These are phyloP conservation scores for Dimargaris xerosporica DNA, from an alignment of 192 early-diverging fungal genomes.

Conservation along the genomic window DNA sequence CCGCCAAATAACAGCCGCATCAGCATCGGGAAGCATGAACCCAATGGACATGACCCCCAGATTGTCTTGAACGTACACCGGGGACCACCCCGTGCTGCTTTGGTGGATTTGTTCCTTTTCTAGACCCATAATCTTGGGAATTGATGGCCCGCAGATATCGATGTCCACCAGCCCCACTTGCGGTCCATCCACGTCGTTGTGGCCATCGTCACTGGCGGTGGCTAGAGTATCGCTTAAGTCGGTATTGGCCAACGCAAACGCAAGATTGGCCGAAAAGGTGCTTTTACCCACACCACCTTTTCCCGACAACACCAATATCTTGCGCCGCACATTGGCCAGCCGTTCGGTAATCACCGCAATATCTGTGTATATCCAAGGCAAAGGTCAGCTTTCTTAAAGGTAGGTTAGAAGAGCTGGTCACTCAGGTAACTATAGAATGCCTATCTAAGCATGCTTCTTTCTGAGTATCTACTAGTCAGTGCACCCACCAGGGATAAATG, in stretches of 20 bases:
- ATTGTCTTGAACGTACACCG: slow-evolving; percentile 57
- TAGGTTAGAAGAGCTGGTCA: not conserved
- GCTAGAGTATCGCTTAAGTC: too few relatives aligned
- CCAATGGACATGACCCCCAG: slow-evolving; percentile 79
- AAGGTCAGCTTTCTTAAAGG: not conserved
- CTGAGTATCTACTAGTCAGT: too few relatives aligned
- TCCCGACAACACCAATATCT: slow-evolving; percentile 71
- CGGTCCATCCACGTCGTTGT: slow-evolving; percentile 5
- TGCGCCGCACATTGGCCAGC: slow-evolving; percentile 49
- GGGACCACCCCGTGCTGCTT: slow-evolving; percentile 62
- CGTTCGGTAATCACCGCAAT: slow-evolving; percentile 47
- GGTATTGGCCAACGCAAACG: slow-evolving; percentile 9
- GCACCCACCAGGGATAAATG: not conserved
- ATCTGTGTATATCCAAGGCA: slow-evolving; percentile 15
- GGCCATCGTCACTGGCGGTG: too few relatives aligned
- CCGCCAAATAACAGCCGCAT: slow-evolving; percentile 71
- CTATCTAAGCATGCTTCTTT: not conserved
- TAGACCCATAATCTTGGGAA: slow-evolving; percentile 73
- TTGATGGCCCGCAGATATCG: slow-evolving; percentile 86
- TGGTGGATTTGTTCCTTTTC: slow-evolving; percentile 70
- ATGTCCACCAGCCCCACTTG: slow-evolving; percentile 69
- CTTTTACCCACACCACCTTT: slow-evolving; percentile 91
- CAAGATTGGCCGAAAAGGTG: too few relatives aligned
- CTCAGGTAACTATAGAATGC: not conserved
- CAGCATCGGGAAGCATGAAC: slow-evolving; percentile 57